Evolutionary conservation across 108 stramenopile species (phyloP), one percentile per base, ranked within the genome.

Genomic region (Cyclostephanos tholiformis): DNA sequence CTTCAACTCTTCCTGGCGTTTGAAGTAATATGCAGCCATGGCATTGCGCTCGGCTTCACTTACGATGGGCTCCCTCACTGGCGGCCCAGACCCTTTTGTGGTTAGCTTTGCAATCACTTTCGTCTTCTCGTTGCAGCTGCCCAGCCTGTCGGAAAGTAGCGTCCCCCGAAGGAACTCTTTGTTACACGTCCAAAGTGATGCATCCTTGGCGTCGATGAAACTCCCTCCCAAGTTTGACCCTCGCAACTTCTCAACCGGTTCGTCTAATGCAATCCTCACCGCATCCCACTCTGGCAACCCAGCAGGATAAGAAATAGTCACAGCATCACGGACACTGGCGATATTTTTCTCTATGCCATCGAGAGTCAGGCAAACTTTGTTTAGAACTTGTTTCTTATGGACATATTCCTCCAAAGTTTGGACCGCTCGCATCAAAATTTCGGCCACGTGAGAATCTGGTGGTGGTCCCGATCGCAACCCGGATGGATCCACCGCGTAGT

Each of bases 21-120:
- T 94, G 82, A 93, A 93, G 64, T 96, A 95, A 63, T 87, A 90
- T 50, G 93, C 93, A 80, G 95, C 89, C 95, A 97, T 97, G 27
- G 94, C 93, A 84, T 95, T 89, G 19, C 94, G 81, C 66, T 96
- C 96, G 3, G 88, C 93, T 74, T 97, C 96, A 61, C 82, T 84
- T 16, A 97, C 88, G 4, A 84, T 91, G 2, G 93, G 80, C 58
- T 97, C 96, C n/a, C 96, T 76, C 0, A 80, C 86, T 0, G 96
- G 96, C 13, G 96, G 82, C 17, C 96, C 96, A 27, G 55, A 64
- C 4, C 89, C 92, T 35, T 88, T 83, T 16, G 69, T 56, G 64
- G 91, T 87, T 41, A 96, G 67, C 74, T 94, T 95, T 48, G 79
- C 89, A 58, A 91, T 85, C 4, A 95, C 67, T 67, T 92, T 91